A percentile compares a stretch with the other conserved stretches of the same genome.
These are phyloP conservation scores for Hymenoscyphus albidus DNA, from an alignment of 2,329 filamentous ascomycete genomes.

Conservation along the genomic window DNA sequence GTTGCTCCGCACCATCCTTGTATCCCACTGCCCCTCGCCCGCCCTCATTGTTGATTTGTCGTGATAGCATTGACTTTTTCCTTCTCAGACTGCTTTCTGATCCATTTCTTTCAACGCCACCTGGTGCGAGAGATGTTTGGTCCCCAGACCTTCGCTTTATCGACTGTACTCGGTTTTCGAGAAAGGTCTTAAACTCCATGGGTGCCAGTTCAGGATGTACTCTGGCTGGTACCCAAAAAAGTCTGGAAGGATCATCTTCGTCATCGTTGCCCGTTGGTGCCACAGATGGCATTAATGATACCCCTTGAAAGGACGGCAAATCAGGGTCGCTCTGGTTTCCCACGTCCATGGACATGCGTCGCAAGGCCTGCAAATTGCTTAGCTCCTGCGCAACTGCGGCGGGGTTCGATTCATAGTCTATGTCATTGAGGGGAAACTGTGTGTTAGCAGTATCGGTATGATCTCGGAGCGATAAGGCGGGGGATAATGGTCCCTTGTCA, in stretches of 20 bases:
- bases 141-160: slow-evolving; percentile 82
- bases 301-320: slow-evolving; percentile 65
- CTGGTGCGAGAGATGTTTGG: slow-evolving; percentile 59
- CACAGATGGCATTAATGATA: slow-evolving; percentile 63
- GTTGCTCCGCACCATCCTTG: slow-evolving; percentile 75
- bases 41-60: slow-evolving; percentile 75
- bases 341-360: slow-evolving; percentile 76
- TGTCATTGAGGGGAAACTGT: slow-evolving; percentile 65
- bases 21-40: slow-evolving; percentile 60
- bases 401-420: slow-evolving; percentile 71
- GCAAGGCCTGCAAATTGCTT: slow-evolving; percentile 68
- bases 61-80: slow-evolving; percentile 94
- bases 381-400: slow-evolving; percentile 69
- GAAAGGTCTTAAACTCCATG: slow-evolving; percentile 92
- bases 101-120: slow-evolving; percentile 48
- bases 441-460: slow-evolving; percentile 51
- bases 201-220: slow-evolving; percentile 93
- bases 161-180: slow-evolving; percentile 87
- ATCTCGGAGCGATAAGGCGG: slow-evolving; percentile 38
- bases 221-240: slow-evolving; percentile 94
- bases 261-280: slow-evolving; percentile 71
- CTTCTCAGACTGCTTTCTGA: slow-evolving; percentile 63
- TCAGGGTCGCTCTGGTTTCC: slow-evolving; percentile 63
- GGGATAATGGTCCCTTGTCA: slow-evolving; percentile 37
- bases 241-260: slow-evolving; percentile 79